Base-by-base conservation (phyloP, 257 asterid species). In the Haberlea rhodopensis region DNA sequence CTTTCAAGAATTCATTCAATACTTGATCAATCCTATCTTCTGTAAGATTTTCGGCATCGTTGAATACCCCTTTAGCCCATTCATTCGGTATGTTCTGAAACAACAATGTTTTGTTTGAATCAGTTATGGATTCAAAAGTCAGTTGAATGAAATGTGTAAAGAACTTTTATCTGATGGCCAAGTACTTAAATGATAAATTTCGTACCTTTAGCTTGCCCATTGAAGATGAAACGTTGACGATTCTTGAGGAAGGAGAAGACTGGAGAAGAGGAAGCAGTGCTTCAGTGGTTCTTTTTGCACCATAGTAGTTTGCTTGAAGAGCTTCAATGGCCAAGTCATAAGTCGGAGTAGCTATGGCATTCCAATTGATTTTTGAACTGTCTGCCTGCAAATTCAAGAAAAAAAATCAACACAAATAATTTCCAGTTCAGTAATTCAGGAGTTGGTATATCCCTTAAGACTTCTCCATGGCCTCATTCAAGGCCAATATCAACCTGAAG, bases 241-340 rank as follows among this genome's bases (percentile, higher is more conserved):
- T 79, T 63, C 77, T 72, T 4, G 94, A 89, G 8, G 94, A 83
- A n/a, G 78, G 43, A 56, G 94, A 88, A 10, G 70, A 76, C 45
- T 55, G 72, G 25, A 88, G 94, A 5, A 81, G 79, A 40, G 94
- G 87, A 49, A 76, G 45, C 71, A 88, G 67, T 3, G 96, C 84
- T 70, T 81, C 85, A 7, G 62, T 66, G 22, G 68, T 75, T 48
- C 71, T 78, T 68, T 80, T 85, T n/a, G 90, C 71, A 27, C 91
- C 94, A n/a, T 81, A 75, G 49, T 75, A 85, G 68, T 88, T 83
- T 34, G 77, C 83, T 11, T 81, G 60, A 5, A 88, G 1, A 54
- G 91, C 71, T 43, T 81, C 73, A 28, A 22, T 58, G 9, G 82
- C 78, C 53, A 74, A 19, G 1, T 83, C 85, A 48, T 76, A 72